Evolutionary conservation across 2,329 filamentous ascomycete species (phyloP).

Genomic region (Beauveria caledonica): DNA sequence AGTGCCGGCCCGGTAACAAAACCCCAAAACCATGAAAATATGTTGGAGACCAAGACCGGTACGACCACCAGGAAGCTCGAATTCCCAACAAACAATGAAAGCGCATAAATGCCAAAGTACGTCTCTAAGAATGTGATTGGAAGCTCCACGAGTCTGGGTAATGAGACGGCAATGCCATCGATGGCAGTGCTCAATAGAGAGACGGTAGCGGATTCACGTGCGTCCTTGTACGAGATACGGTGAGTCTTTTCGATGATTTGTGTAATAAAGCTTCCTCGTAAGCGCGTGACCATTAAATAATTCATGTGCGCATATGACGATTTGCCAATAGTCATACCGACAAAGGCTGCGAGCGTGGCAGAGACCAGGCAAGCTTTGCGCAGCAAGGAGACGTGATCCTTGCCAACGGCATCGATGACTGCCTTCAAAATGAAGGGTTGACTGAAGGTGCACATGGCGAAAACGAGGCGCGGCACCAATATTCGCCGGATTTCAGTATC

Average conservation of each 20-base stretch:
- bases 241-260: conserved; percentile 41
- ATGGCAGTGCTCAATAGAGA: conserved; percentile 4
- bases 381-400: not conserved
- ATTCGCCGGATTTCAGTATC: not conserved
- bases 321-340: conserved; percentile 1
- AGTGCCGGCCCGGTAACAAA: not conserved
- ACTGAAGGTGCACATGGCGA: conserved; percentile 1
- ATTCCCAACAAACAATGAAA: not conserved
- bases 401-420: not conserved
- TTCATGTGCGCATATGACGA: conserved; percentile 3
- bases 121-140: not conserved
- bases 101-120: not conserved
- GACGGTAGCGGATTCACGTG: conserved; percentile 20
- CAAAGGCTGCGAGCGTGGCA: not conserved
- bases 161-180: not conserved
- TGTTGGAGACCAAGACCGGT: not conserved
- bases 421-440: conserved; percentile 4
- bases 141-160: not conserved
- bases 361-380: not conserved
- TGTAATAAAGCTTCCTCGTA: conserved; percentile 27
- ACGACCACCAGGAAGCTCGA: not conserved
- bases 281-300: conserved; percentile 22
- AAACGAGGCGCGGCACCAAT: not conserved
- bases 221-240: conserved; percentile 19
- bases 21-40: conserved; percentile 5